phyloP scores from a whole-genome alignment of 2,329 filamentous ascomycete species.

The Leptodontidium sp. region DNA sequence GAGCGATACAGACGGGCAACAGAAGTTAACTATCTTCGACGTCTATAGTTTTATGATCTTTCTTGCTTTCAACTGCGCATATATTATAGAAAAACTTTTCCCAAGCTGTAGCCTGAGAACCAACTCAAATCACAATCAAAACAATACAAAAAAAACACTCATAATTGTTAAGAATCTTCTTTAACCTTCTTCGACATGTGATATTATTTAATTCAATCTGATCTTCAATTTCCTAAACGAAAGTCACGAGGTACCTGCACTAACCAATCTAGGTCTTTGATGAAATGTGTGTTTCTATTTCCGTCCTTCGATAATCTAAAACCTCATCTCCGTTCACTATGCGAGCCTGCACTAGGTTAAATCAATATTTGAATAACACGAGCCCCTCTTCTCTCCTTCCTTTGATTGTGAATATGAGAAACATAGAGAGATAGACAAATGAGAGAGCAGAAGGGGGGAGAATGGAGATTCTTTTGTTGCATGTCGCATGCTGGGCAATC shows the following conservation, averaged over 20 bases:
- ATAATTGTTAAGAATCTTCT: not conserved
- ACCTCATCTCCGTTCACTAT: slow-evolving; percentile 3
- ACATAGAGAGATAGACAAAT: too few relatives aligned
- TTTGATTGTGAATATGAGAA: too few relatives aligned
- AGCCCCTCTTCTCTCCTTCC: too few relatives aligned
- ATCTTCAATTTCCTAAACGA: not conserved
- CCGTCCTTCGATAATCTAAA: not conserved
- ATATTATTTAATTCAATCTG: not conserved
- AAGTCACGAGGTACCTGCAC: not conserved
- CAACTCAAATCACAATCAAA: not conserved
- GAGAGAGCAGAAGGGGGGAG: too few relatives aligned
- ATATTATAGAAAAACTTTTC: not conserved
- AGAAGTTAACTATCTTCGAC: slow-evolving; percentile 22
- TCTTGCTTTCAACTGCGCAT: slow-evolving; percentile 1
- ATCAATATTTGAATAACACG: too few relatives aligned
- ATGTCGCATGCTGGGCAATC: too few relatives aligned
- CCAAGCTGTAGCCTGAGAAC: not conserved
- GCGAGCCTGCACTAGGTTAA: not conserved
- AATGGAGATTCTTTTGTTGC: too few relatives aligned
- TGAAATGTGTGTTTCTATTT: not conserved
- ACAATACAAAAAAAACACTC: not conserved
- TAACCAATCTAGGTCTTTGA: not conserved
- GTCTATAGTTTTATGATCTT: not conserved
- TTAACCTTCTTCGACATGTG: not conserved
- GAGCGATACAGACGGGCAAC: slow-evolving; percentile 18